These are phyloP conservation scores for Cladosporium halotolerans DNA, from an alignment of 2,329 filamentous ascomycete genomes.

Conservation along the genomic window DNA sequence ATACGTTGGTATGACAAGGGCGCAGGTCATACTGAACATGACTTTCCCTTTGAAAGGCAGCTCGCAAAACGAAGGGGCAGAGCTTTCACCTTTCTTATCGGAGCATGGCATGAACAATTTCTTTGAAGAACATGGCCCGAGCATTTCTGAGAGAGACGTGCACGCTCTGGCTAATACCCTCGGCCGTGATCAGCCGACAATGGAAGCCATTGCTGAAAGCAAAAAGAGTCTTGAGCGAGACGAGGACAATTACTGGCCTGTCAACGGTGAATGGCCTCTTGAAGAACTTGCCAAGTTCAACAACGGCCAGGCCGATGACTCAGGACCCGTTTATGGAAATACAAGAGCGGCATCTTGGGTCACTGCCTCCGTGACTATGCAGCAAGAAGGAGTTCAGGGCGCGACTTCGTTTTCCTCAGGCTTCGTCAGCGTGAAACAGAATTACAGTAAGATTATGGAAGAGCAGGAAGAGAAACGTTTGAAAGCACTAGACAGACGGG, in stretches of 20 bases:
- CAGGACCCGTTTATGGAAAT: conserved; percentile 13
- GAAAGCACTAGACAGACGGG: background rate
- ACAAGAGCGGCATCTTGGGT: conserved; percentile 14
- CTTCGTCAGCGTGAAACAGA: conserved; percentile 33
- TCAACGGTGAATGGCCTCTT: conserved; percentile 47
- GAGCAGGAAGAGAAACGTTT: conserved; percentile 23
- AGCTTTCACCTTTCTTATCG: conserved; percentile 67
- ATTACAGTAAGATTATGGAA: conserved; percentile 34
- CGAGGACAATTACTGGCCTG: conserved; percentile 64
- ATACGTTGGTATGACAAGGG: conserved; percentile 95
- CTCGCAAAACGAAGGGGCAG: conserved; percentile 55
- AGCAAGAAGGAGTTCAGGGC: background rate
- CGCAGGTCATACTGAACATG: conserved; percentile 77
- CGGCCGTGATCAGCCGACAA: conserved; percentile 53
- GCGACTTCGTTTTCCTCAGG: conserved; percentile 14
- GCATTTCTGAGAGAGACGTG: conserved; percentile 57
- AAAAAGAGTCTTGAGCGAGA: conserved; percentile 45
- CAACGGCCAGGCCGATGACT: conserved; percentile 10
- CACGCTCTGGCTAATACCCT: conserved; percentile 67
- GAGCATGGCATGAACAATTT: conserved; percentile 45
- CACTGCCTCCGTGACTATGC: conserved; percentile 3
- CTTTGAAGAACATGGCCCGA: conserved; percentile 61
- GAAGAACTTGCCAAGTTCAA: conserved; percentile 35
- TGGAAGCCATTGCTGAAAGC: conserved; percentile 48
- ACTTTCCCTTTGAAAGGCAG: conserved; percentile 65